Conservation (phyloP, 192 early-diverging fungal genomes). For the Diversispora eburnea region DNA sequence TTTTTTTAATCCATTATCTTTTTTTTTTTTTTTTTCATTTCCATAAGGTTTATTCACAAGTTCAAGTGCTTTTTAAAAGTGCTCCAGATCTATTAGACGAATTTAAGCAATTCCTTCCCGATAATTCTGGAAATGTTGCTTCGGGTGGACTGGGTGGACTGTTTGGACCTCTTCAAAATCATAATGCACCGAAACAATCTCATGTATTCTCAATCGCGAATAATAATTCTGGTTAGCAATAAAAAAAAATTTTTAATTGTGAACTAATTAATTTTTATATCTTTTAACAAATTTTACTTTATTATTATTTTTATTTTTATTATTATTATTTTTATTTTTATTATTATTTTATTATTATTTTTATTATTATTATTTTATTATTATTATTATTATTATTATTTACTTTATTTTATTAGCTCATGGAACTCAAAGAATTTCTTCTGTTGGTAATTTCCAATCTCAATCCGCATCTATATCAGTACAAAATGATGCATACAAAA, state of each 20-base stretch:
- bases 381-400: too few species aligned
- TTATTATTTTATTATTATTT: too few species aligned
- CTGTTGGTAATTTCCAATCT: constrained; percentile 56
- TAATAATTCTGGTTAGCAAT: constrained; percentile 45
- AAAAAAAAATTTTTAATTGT: too few species aligned
- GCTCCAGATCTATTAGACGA: constrained; percentile 92
- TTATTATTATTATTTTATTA: too few species aligned
- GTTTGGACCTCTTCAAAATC: constrained; percentile 42
- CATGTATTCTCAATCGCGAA: constrained; percentile 44
- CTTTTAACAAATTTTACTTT: too few species aligned
- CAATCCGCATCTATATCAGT: constrained; percentile 17
- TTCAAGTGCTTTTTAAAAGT: constrained; percentile 79
- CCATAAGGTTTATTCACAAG: constrained; percentile 85
- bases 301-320: not conserved
- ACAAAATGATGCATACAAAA: constrained; percentile 15
- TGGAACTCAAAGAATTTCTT: constrained; percentile 45
- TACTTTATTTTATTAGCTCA: constrained; percentile 1
- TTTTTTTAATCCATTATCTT: not conserved
- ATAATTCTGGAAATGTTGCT: constrained; percentile 63
- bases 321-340: not conserved
- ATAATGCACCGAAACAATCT: constrained; percentile 36
- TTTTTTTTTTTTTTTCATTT: not conserved
- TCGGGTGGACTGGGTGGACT: constrained; percentile 39
- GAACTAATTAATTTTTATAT: too few species aligned
- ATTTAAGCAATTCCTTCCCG: constrained; percentile 98